These are phyloP conservation scores for Lotmaria passim DNA, from an alignment of 208 protist genomes.

Conservation along the genomic window DNA sequence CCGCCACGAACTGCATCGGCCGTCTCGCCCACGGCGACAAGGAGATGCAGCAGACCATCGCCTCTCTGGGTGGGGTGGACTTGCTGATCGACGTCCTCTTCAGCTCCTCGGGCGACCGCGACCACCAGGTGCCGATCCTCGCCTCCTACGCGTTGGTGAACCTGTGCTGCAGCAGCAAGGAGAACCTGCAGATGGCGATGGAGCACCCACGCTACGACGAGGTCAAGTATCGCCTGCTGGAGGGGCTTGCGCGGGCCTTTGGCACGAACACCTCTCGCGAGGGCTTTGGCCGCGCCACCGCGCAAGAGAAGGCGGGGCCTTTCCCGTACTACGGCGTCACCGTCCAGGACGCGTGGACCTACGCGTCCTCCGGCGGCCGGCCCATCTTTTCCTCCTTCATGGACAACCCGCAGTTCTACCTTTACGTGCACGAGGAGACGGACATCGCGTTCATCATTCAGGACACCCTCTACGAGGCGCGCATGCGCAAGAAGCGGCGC, in stretches of 20 bases:
- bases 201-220: constrained; percentile 80
- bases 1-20: constrained; percentile 87
- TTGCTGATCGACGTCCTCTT: constrained; percentile 90
- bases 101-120: constrained; percentile 77
- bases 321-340: constrained; percentile 93
- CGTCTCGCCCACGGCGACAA: constrained; percentile 85
- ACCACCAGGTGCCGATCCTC: constrained; percentile 91
- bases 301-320: constrained; percentile 67
- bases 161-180: constrained; percentile 84
- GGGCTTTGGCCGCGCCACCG: constrained; percentile 81
- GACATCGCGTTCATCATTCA: constrained; percentile 91
- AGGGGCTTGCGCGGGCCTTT: constrained; percentile 89
- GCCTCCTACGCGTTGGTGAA: constrained; percentile 91
- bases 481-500: constrained; percentile 83
- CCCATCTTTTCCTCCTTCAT: constrained; percentile 92
- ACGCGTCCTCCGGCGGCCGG: constrained; percentile 76
- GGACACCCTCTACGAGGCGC: constrained; percentile 86
- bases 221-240: constrained; percentile 88
- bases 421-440: constrained; percentile 66
- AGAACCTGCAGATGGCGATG: constrained; percentile 76
- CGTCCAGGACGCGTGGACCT: constrained; percentile 77
- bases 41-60: constrained; percentile 79
- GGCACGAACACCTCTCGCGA: constrained; percentile 83
- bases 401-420: constrained; percentile 93
- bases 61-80: constrained; percentile 79